These are phyloP conservation scores for Collybia mongolica DNA, from an alignment of 768 basidiomycete species.

Conservation along the genomic window DNA sequence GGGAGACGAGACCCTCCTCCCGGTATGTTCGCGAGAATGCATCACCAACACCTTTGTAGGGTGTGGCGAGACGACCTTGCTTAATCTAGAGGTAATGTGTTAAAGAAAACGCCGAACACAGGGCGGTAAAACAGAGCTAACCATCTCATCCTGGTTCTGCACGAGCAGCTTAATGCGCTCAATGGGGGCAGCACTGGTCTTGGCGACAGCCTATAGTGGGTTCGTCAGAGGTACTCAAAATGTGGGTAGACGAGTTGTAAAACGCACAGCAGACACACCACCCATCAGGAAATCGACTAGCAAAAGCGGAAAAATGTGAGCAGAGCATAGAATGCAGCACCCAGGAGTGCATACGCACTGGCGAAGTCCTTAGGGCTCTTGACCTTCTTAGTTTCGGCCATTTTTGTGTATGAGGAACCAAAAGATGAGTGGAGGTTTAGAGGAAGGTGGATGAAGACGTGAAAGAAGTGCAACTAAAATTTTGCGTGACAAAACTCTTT, in stretches of 20 bases:
- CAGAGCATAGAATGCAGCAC: slow-evolving; percentile 7
- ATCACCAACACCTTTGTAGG: slow-evolving; percentile 96
- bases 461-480: slow-evolving; percentile 43
- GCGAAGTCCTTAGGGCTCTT: slow-evolving; percentile 93
- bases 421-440: slow-evolving; percentile 55
- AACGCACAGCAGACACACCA: slow-evolving; percentile 85
- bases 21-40: slow-evolving; percentile 90
- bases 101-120: slow-evolving; percentile 23
- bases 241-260: neutral
- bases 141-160: slow-evolving; percentile 99
- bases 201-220: slow-evolving; percentile 82
- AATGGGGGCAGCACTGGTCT: slow-evolving; percentile 99
- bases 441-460: slow-evolving; percentile 37
- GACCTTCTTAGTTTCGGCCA: slow-evolving; percentile 81
- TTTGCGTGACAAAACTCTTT: slow-evolving; percentile 43
- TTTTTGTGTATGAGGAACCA: slow-evolving; percentile 51
- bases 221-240: slow-evolving; percentile 16
- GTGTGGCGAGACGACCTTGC: slow-evolving; percentile 94
- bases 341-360: slow-evolving; percentile 41
- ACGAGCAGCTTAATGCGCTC: slow-evolving; percentile 99
- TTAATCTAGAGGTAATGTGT: slow-evolving; percentile 72
- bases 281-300: slow-evolving; percentile 95
- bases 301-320: slow-evolving; percentile 20
- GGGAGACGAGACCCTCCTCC: slow-evolving; percentile 92
- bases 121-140: slow-evolving; percentile 24